Evolutionary conservation across 768 basidiomycete genomes (phyloP), one percentile per base, ranked within the genome.

Genomic region (Tylopilus rubrobrunneus): DNA sequence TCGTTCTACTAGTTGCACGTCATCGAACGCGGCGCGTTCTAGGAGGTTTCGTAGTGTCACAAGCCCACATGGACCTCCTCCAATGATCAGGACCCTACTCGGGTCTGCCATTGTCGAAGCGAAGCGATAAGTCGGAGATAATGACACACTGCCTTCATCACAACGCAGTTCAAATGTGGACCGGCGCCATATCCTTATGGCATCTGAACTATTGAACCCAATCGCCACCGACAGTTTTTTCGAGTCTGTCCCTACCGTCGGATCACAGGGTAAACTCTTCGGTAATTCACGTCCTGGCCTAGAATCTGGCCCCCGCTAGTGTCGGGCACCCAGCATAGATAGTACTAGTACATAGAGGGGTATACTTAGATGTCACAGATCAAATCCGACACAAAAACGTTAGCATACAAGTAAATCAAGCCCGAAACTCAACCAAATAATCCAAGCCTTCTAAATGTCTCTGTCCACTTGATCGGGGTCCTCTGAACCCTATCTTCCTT

Each of bases 11-110:
- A 79, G 64, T 42, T 75, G 73, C 0, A 80, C 78, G 19, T 68
- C 66, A 1, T 73, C 73, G 27, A 78, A 79, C 0, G 68, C 36
- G 11, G 75, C 78, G 2, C 70, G 66, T 42, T 73, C 67, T n/a
- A 70, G 45, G 25, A 79, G 63, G 55, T 82, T 81, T n/a, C 78
- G 74, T 19, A 79, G 71, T 15, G 76, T 64, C 5, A 79, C 76
- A 4, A 81, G 71, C 5, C 80, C 78, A 53, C 73, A 67, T 14
- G 78, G 73, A 1, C 79, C 80, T 1, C 73, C 78, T 14, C 79
- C 78, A 21, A 82, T 66, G 49, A 82, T 59, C 10, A 81, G 69
- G 34, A 78, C 48, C 2, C 63, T 54, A 41, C 34, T 59, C 23
- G 56, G 48, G 7, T 31, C 40, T 28, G 14, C 23, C 53, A 54